Evolutionary conservation across 345 rosid genomes (phyloP).

Genomic region (Cardiospermum halicacabum): DNA sequence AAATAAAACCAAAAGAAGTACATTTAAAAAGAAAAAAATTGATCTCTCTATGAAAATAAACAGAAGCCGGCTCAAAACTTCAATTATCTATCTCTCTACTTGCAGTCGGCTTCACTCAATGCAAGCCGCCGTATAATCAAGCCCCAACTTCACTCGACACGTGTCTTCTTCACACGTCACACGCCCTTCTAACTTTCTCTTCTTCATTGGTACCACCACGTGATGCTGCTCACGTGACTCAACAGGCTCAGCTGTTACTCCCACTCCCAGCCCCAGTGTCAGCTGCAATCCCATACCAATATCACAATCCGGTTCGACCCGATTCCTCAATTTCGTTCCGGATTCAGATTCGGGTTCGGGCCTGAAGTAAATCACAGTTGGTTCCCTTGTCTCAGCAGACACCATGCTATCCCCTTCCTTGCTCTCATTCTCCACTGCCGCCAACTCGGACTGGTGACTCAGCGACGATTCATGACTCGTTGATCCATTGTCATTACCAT

Average conservation of each 20-base stretch:
- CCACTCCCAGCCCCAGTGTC: conserved; percentile 31
- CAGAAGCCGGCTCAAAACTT: conserved; percentile 24
- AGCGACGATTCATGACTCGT: conserved; percentile 84
- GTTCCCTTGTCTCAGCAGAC: conserved; percentile 56
- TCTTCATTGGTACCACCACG: conserved; percentile 78
- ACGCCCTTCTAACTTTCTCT: conserved; percentile 42
- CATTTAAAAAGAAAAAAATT: not conserved
- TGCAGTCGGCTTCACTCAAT: not conserved
- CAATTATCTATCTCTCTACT: not conserved
- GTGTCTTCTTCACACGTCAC: conserved; percentile 33
- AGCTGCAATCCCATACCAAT: conserved; percentile 57
- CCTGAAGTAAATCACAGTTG: conserved; percentile 25
- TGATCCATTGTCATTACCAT: conserved; percentile 23
- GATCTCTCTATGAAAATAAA: conserved; percentile 7
- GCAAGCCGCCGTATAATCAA: conserved; percentile 31
- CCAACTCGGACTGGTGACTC: conserved; percentile 84
- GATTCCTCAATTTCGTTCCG: conserved; percentile 7
- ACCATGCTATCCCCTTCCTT: conserved; percentile 60
- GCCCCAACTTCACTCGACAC: conserved; percentile 62
- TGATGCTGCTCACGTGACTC: conserved; percentile 38
- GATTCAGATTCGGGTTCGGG: conserved; percentile 24
- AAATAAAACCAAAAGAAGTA: not conserved
- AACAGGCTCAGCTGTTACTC: conserved; percentile 51
- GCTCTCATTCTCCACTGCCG: conserved; percentile 51
- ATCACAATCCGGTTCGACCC: conserved; percentile 5